Base-by-base conservation (phyloP, 2,329 filamentous ascomycete genomes). In the Neofusicoccum laricinum region DNA sequence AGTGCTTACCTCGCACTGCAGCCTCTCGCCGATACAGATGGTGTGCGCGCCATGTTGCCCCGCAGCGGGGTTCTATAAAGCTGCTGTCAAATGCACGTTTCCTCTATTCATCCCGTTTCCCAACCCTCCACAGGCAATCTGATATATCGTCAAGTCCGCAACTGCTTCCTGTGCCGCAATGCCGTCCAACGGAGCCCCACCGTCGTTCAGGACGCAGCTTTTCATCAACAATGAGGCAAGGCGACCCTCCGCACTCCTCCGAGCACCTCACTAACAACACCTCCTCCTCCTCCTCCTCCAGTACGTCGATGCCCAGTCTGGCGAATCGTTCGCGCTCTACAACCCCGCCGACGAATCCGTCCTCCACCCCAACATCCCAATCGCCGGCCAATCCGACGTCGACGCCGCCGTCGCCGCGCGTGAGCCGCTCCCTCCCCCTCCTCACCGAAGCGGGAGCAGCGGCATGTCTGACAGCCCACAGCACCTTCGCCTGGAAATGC, bases 211-310 rank as follows among this genome's bases (percentile, higher is more conserved):
- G 12, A 68, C 66, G 14, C 51, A 67, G 41, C 65, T 70, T 11
- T 72, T 73, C 57, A 73, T 73, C 65, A 71, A 73, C 46, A 73
- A 73, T 19, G 70, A 74, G 65, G 72, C 70, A 66, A 11, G 11
- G 11, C 15, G 12, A 15, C 17, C 32, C 21, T 21, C 53, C 32
- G 43, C 30, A 2, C 41, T 19, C 3, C 41, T 25, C 21, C n/a
- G n/a, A n/a, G n/a, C n/a, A 43, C 59, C 21, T 59, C 40, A 14
- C 25, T 36, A 15, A 40, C 25, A 11, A 53, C 15, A 21, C 6
- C 30, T 17, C 1, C n/a, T 11, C 21, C 2, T 25, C 50, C 41
- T 43, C 30, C 34, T 40, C 43, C 15, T 45, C 71, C 61, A 71
- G 71, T 73, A 75, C 43, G 61, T 72, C 38, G 67, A 67, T 12